phyloP scores from a whole-genome alignment of 805 yeast species.

The Candida golubevii region DNA sequence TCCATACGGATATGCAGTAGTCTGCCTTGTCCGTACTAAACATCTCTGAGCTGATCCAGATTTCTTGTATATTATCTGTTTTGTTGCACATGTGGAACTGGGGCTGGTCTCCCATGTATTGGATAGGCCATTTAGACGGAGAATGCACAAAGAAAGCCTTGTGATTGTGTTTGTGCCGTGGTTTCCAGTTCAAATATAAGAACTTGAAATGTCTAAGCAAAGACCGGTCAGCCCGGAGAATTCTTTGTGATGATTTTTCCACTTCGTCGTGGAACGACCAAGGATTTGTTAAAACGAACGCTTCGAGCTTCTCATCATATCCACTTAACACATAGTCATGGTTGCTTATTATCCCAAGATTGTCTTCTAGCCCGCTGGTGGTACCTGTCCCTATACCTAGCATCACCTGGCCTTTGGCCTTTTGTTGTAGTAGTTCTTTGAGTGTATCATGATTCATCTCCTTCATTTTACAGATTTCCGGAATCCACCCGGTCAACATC shows the following conservation, averaged over 20 bases:
- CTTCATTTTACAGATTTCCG: constrained; percentile 45
- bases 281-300: constrained; percentile 29
- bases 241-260: constrained; percentile 13
- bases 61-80: constrained; percentile 22
- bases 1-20: constrained; percentile 13
- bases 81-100: constrained; percentile 41
- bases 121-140: constrained; percentile 8
- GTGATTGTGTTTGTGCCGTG: constrained; percentile 21
- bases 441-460: constrained; percentile 29
- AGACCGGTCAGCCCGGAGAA: constrained; percentile 15
- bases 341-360: constrained; percentile 42
- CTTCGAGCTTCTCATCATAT: constrained; percentile 1
- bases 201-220: constrained; percentile 37
- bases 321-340: constrained; percentile 67
- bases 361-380: constrained; percentile 28
- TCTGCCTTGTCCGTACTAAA: constrained; percentile 3
- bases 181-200: constrained; percentile 68
- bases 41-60: constrained; percentile 19
- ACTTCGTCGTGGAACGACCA: constrained; percentile 23
- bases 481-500: constrained; percentile 66
- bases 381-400: constrained; percentile 69
- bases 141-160: constrained; percentile 22
- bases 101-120: constrained; percentile 31
- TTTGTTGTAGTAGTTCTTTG: constrained; percentile 19
- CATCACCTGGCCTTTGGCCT: constrained; percentile 35